Base-by-base conservation (phyloP, 192 early-diverging fungal species). In the Umbelopsis sp. region DNA sequence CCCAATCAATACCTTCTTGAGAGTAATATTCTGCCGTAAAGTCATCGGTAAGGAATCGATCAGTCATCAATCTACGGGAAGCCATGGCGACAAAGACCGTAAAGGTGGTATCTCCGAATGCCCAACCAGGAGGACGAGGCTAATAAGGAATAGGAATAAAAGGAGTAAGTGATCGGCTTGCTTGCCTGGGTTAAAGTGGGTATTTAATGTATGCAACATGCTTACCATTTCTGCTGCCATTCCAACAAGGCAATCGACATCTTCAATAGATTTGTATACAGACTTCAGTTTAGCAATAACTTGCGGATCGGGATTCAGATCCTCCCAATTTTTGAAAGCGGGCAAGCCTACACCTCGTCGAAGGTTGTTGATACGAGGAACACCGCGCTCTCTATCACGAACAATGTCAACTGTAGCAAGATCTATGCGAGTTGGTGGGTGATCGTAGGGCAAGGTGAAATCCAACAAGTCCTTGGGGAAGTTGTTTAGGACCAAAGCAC, bases 31-130 rank as follows among this genome's bases (percentile, higher is more conserved):
- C 56, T 34, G 56, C 29, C 16, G 56, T 62, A 34, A 62, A 62
- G 31, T 62, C 56, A 14, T 62, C 56, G 0, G 56, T 62, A 17
- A 62, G 56, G 20, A 62, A 62, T 62, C 56, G 26, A 32, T 62
- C 56, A 5, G 56, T 62, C 26, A 62, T 20, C 14, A 62, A 20
- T 3, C 56, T 22, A 16, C 56, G 26, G 26, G 56, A 62, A 34
- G 56, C 56, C 56, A 62, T 62, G 2, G 29, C 56, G 16, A 62
- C 56, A 32, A 62, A 62, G 4, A 62, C 31, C 4, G 56, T 62
- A 31, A 62, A 62, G 16, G 56, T 62, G 56, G 56, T 62, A 26
- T 62, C 56, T 62, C 56, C 56, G 29, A 62, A 62, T 6, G 56
- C 56, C 56, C 56, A 62, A 26, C 56, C 56, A 62, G 20, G 14